These are phyloP conservation scores for Ormosia semicastrata DNA, from an alignment of 306 rosid genomes.

Conservation along the genomic window DNA sequence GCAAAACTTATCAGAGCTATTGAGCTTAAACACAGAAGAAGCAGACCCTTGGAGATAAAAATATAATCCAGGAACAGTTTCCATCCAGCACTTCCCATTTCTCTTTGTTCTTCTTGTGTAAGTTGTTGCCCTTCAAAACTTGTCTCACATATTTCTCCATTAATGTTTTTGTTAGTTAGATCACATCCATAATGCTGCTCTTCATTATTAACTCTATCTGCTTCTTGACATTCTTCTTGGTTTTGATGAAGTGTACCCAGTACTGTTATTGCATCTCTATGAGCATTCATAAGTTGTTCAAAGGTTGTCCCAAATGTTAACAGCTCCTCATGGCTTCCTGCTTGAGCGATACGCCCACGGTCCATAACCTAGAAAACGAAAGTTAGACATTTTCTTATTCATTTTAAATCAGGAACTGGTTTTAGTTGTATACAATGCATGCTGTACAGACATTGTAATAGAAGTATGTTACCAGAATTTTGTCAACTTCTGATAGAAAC, in stretches of 20 bases:
- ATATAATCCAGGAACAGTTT: slow-evolving; percentile 67
- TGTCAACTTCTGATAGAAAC: slow-evolving; percentile 56
- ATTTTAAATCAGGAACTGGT: neutral
- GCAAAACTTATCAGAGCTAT: slow-evolving; percentile 38
- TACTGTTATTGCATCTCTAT: slow-evolving; percentile 49
- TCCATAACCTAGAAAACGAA: slow-evolving; percentile 59
- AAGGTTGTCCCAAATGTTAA: slow-evolving; percentile 66
- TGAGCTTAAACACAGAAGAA: slow-evolving; percentile 29
- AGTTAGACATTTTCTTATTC: neutral
- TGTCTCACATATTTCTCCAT: slow-evolving; percentile 19
- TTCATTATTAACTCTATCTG: slow-evolving; percentile 11
- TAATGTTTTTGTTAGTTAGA: neutral
- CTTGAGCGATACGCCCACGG: slow-evolving; percentile 55
- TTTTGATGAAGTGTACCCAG: slow-evolving; percentile 22
- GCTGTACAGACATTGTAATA: neutral
- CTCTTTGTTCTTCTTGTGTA: slow-evolving; percentile 73
- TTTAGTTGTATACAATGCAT: neutral
- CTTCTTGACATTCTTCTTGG: slow-evolving; percentile 11
- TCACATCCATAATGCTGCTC: neutral
- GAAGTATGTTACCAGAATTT: slow-evolving; percentile 39
- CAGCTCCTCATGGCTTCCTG: slow-evolving; percentile 67
- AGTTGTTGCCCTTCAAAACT: slow-evolving; percentile 19
- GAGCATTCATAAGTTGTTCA: slow-evolving; percentile 77
- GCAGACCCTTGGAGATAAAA: slow-evolving; percentile 37
- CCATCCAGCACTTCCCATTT: slow-evolving; percentile 67